Evolutionary conservation across 1,284 basidiomycete genomes (phyloP).

Genomic region (Agaricales sp.): DNA sequence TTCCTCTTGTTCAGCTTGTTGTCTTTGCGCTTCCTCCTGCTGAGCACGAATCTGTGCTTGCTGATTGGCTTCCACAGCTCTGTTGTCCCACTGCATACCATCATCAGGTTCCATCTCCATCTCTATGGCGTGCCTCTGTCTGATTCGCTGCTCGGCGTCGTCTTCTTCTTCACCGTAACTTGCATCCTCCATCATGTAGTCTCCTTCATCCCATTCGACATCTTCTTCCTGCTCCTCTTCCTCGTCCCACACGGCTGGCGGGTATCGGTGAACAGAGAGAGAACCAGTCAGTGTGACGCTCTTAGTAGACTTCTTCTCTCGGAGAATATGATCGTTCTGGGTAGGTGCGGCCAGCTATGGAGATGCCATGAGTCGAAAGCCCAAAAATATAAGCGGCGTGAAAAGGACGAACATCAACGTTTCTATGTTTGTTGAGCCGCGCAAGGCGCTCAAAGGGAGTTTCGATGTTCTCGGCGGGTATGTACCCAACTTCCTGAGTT

Average conservation of each 20-base stretch:
- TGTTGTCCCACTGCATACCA: slow-evolving; percentile 68
- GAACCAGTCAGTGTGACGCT: slow-evolving; percentile 50
- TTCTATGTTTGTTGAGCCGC: slow-evolving; percentile 93
- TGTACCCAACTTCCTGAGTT: slow-evolving; percentile 98
- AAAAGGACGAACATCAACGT: slow-evolving; percentile 74
- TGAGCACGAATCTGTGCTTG: background rate
- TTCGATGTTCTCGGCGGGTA: slow-evolving; percentile 98
- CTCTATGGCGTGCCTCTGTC: slow-evolving; percentile 12
- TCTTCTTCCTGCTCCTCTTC: slow-evolving; percentile 73
- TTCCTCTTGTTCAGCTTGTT: slow-evolving; percentile 14
- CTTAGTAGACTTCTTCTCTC: slow-evolving; percentile 15
- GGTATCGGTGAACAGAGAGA: slow-evolving; percentile 58
- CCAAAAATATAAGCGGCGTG: background rate
- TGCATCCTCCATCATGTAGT: slow-evolving; percentile 23
- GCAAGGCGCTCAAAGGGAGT: slow-evolving; percentile 96
- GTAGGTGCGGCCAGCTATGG: background rate
- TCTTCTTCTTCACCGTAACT: slow-evolving; percentile 58
- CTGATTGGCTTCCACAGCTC: slow-evolving; percentile 22
- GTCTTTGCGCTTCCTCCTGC: slow-evolving; percentile 31
- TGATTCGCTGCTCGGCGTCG: slow-evolving; percentile 41
- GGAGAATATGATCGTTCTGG: background rate
- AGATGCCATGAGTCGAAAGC: background rate
- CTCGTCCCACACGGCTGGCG: slow-evolving; percentile 73
- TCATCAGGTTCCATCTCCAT: slow-evolving; percentile 54
- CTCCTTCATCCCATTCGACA: slow-evolving; percentile 65